Conservation (phyloP, 192 early-diverging fungal species). For the Linnemannia zychae region DNA sequence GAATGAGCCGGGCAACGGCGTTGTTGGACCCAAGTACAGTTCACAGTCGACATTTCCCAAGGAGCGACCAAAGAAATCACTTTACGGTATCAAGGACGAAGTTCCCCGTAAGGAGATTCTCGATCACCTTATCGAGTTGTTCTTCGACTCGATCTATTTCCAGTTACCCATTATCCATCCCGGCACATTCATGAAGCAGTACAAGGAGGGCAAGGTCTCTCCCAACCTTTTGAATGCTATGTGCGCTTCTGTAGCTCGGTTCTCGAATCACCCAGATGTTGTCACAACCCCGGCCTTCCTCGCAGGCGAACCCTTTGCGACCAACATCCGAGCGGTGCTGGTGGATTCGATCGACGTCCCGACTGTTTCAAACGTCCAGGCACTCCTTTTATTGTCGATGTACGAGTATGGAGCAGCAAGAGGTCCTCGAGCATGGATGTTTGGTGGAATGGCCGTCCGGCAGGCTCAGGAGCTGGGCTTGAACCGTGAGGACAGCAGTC, state of each 20-base stretch:
- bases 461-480: conserved; percentile 68
- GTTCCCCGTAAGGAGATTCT: conserved; percentile 60
- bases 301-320: conserved; percentile 68
- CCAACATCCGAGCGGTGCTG: conserved; percentile 57
- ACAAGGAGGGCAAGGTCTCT: conserved; percentile 58
- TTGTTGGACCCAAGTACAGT: conserved; percentile 27
- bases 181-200: conserved; percentile 58
- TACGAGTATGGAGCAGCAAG: conserved; percentile 65
- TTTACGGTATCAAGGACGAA: conserved; percentile 53
- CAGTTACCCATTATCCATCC: conserved; percentile 65
- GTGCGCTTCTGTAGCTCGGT: conserved; percentile 64
- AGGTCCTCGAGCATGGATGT: conserved; percentile 73
- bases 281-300: conserved; percentile 61
- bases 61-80: conserved; percentile 30
- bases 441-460: conserved; percentile 64
- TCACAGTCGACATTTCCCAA: conserved; percentile 20
- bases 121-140: conserved; percentile 64
- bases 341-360: conserved; percentile 62
- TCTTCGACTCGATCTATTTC: conserved; percentile 61
- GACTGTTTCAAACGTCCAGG: conserved; percentile 63
- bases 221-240: conserved; percentile 62
- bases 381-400: conserved; percentile 59
- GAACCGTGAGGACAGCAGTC: conserved; percentile 60
- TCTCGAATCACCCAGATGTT: conserved; percentile 61
- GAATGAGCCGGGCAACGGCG: conserved; percentile 4